Conservation (phyloP, 495 filamentous ascomycete genomes). For the Hyaloscypha finlandica region DNA sequence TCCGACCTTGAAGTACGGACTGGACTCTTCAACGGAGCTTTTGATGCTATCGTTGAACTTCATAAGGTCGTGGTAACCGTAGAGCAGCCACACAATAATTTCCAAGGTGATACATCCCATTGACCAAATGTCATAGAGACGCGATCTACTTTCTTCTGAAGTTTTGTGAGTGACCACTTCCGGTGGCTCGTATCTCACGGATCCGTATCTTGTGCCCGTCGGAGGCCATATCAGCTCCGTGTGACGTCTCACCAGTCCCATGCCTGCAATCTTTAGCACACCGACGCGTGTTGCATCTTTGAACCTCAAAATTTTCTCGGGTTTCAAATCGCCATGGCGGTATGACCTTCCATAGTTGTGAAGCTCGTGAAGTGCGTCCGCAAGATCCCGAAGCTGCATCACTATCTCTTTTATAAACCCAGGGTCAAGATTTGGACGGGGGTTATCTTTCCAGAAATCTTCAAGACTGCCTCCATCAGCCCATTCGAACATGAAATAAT, state of each 20-base stretch:
- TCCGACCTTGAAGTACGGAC: neutral
- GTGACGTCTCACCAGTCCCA: constrained; percentile 17
- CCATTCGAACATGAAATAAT: constrained; percentile 30
- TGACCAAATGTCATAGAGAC: constrained; percentile 37
- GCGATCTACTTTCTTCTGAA: constrained; percentile 26
- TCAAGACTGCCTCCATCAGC: constrained; percentile 28
- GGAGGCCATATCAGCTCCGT: neutral
- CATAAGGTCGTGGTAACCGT: constrained; percentile 26
- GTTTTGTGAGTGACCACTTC: constrained; percentile 17
- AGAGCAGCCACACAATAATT: constrained; percentile 40
- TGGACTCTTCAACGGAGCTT: neutral
- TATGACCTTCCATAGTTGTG: constrained; percentile 3
- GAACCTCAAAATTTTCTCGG: constrained; percentile 21
- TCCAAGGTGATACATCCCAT: constrained; percentile 43
- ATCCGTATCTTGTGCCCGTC: neutral
- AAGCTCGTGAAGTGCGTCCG: constrained; percentile 9
- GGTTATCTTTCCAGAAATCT: constrained; percentile 20
- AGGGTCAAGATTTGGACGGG: neutral
- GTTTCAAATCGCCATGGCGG: constrained; percentile 24
- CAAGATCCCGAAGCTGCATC: constrained; percentile 8
- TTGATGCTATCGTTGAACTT: constrained; percentile 17
- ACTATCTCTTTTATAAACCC: constrained; percentile 9
- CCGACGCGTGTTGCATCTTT: constrained; percentile 9
- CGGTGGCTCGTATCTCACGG: constrained; percentile 14
- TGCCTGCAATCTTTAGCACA: constrained; percentile 12